Conservation (phyloP, 2,329 filamentous ascomycete species). For the Hypoxylon rubiginosum region DNA sequence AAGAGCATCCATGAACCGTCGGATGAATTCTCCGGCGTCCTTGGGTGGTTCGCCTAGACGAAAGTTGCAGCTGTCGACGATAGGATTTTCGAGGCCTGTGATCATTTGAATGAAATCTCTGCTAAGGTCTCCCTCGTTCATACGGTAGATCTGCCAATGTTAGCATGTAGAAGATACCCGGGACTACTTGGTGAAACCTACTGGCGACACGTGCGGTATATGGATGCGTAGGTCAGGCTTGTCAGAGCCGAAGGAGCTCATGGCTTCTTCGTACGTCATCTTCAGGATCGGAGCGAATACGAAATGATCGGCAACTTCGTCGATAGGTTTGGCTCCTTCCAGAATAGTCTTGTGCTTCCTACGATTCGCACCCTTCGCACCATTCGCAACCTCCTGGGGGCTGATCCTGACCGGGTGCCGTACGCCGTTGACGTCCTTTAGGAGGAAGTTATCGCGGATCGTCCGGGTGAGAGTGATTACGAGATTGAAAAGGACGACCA, state of each 20-base stretch:
- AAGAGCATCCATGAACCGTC: constrained; percentile 76
- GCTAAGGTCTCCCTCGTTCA: constrained; percentile 72
- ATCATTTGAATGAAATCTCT: constrained; percentile 80
- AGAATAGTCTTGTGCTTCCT: too few species aligned
- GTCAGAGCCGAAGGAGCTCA: constrained; percentile 86
- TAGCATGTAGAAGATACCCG: constrained; percentile 31
- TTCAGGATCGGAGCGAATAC: not conserved
- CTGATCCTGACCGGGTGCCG: constrained; percentile 23
- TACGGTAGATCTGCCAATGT: constrained; percentile 69
- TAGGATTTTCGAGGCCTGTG: constrained; percentile 74
- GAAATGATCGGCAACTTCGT: not conserved
- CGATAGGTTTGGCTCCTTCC: not conserved
- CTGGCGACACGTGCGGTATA: constrained; percentile 62
- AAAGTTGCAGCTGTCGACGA: constrained; percentile 82
- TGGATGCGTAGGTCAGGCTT: constrained; percentile 89
- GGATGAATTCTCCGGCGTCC: constrained; percentile 59
- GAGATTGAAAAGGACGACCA: constrained; percentile 66
- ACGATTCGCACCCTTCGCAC: too few species aligned
- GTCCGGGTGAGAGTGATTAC: constrained; percentile 68
- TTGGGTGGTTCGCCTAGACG: constrained; percentile 64
- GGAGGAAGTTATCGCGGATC: constrained; percentile 59
- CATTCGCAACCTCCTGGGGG: not conserved
- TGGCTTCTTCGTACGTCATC: constrained; percentile 78
- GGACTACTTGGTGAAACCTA: constrained; percentile 53
- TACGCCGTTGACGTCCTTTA: constrained; percentile 49